Conservation (phyloP, 768 basidiomycete species). For the Trichaptum fuscoviolaceum region DNA sequence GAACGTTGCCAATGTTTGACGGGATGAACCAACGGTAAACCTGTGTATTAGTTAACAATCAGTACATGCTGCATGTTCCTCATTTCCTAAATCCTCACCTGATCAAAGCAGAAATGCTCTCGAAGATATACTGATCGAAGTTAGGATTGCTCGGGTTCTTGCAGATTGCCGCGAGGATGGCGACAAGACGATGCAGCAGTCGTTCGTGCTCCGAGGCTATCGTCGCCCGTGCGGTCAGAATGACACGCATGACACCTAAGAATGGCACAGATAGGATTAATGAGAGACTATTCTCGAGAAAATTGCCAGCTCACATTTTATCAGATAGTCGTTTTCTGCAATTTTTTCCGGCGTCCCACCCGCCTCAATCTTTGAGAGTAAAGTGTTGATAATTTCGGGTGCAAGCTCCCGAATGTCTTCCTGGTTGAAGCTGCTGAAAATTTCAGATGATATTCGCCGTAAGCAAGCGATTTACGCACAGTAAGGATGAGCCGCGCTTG, state of each 20-base stretch:
- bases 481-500: conserved; percentile 64
- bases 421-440: conserved; percentile 67
- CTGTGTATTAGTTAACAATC: conserved; percentile 32
- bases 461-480: conserved; percentile 45
- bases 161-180: conserved; percentile 81
- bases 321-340: conserved; percentile 95
- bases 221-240: conserved; percentile 80
- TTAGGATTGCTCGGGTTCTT: conserved; percentile 97
- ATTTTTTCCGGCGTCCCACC: conserved; percentile 84
- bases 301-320: conserved; percentile 73
- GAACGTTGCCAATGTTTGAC: conserved; percentile 63
- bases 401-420: conserved; percentile 84
- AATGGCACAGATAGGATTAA: no score
- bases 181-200: conserved; percentile 68
- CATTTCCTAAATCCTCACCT: conserved; percentile 42
- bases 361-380: conserved; percentile 75
- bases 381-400: conserved; percentile 59
- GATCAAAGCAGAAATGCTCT: conserved; percentile 91
- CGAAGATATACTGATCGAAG: conserved; percentile 97
- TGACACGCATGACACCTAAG: conserved; percentile 89
- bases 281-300: conserved; percentile 5
- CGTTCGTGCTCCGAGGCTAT: conserved; percentile 63
- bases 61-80: not conserved
- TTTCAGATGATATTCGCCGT: not conserved
- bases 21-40: conserved; percentile 73